These are phyloP conservation scores for Cryphonectria parasitica DNA, from an alignment of 2,329 filamentous ascomycete genomes.

Conservation along the genomic window DNA sequence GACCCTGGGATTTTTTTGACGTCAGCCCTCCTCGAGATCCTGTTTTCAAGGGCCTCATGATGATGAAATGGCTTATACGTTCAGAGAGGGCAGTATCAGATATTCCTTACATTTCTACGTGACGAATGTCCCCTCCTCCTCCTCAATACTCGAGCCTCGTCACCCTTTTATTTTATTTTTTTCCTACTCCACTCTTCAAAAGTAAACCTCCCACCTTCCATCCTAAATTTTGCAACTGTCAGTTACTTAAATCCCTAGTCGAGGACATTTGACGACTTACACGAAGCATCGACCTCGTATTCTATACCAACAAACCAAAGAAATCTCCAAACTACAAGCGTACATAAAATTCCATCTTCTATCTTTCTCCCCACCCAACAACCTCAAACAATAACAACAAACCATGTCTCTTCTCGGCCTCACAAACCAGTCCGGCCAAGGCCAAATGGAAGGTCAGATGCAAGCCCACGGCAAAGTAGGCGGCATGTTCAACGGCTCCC, in stretches of 20 bases:
- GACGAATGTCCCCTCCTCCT: background rate
- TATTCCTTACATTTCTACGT: background rate
- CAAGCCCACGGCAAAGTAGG: slow-evolving; percentile 23
- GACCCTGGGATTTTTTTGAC: slow-evolving; percentile 23
- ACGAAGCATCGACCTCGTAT: background rate
- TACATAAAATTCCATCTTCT: too few species aligned
- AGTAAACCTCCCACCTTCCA: too few species aligned
- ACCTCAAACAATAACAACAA: background rate
- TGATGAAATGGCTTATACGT: slow-evolving; percentile 20
- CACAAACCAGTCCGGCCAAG: slow-evolving; percentile 1
- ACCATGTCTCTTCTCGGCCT: slow-evolving; percentile 2
- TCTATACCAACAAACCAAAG: too few species aligned
- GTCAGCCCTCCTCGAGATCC: slow-evolving; percentile 28
- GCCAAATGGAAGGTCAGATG: background rate
- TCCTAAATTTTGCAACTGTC: too few species aligned
- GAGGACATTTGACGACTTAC: background rate
- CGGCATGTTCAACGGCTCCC: slow-evolving; percentile 22
- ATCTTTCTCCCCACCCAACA: too few species aligned
- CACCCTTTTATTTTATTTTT: too few species aligned
- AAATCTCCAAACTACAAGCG: too few species aligned
- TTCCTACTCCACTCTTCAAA: background rate
- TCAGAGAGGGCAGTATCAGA: too few species aligned
- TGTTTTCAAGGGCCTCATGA: slow-evolving; percentile 25
- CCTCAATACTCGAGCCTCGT: background rate
- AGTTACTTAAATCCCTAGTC: background rate